Base-by-base conservation (phyloP, 75 land plant genomes). In the Pinus tabuliformis region DNA sequence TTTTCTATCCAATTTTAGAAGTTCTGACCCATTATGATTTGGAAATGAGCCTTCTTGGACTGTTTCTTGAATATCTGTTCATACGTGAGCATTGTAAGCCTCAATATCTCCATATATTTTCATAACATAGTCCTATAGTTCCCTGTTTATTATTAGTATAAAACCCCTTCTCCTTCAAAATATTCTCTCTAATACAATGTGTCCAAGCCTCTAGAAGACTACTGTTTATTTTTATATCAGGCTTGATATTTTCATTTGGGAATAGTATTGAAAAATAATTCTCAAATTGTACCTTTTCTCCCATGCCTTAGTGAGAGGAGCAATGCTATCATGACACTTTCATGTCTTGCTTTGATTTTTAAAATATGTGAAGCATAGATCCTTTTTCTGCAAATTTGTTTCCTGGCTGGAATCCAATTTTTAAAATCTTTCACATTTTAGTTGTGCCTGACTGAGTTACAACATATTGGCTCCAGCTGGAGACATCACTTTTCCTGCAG, bases 51-150 rank as follows among this genome's bases (percentile, higher is more conserved):
- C 30, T 0, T 71, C 73, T n/a, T 75, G 75, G 60, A 86, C 77
- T 65, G 76, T 3, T 83, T 83, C 79, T 78, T 88, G 71, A 93
- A 90, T 64, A 78, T 72, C 12, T 84, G 63, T 73, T 93, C 93
- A 64, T 93, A 93, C 63, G 85, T 76, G 64, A 93, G 86, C 88
- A 93, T 91, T 62, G 83, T 93, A 75, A 76, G 86, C 76, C 84
- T 92, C 30, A 89, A n/a, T 30, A 59, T 73, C 74, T 89, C 91
- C 70, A 80, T 85, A 37, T 85, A 80, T 83, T 78, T 16, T 78
- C 86, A 17, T 80, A 21, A 76, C 75, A 82, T 17, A 73, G 64
- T 70, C 77, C 79, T 26, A 65, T 33, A 1, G 59, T 21, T 74
- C 77, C 68, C 37, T 74, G 79, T 58, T 70, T 66, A 56, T 79